phyloP scores from a whole-genome alignment of 257 asterid species.

The Nicotiana tabacum region DNA sequence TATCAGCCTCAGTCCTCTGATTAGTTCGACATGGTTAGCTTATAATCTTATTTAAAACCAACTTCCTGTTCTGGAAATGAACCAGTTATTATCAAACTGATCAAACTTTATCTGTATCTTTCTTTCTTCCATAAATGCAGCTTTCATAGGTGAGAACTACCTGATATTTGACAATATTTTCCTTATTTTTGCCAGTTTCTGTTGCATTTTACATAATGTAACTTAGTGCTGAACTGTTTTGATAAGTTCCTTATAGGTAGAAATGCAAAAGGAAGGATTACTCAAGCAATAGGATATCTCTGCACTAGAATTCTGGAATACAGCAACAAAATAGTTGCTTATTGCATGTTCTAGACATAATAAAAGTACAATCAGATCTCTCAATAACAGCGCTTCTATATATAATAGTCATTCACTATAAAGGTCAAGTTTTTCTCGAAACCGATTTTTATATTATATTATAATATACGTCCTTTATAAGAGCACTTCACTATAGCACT shows the following conservation, averaged over 20 bases:
- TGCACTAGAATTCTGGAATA: no score
- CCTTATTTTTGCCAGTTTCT: neutral
- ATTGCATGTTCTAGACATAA: no score
- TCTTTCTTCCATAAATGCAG: neutral
- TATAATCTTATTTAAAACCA: neutral
- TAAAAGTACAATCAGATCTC: no score
- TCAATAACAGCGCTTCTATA: no score
- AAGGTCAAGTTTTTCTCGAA: no score
- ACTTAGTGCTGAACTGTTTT: neutral
- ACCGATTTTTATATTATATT: no score
- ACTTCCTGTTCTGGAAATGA: neutral
- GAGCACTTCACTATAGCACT: no score
- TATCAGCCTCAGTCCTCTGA: neutral
- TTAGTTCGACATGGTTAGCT: neutral
- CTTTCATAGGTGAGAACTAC: neutral
- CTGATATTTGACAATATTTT: neutral
- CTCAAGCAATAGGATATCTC: no score
- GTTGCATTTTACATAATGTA: neutral
- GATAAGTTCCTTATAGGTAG: neutral
- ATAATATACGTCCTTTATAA: no score
- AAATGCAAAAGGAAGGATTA: no score
- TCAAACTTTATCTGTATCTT: neutral
- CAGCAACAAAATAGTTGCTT: no score
- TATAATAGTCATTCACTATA: no score
- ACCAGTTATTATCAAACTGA: neutral